Percentiles rank a stretch among this genome's conserved stretches.
These are phyloP conservation scores for Dryadomyces sulphureus DNA, from an alignment of 2,329 filamentous ascomycete genomes.

Conservation along the genomic window DNA sequence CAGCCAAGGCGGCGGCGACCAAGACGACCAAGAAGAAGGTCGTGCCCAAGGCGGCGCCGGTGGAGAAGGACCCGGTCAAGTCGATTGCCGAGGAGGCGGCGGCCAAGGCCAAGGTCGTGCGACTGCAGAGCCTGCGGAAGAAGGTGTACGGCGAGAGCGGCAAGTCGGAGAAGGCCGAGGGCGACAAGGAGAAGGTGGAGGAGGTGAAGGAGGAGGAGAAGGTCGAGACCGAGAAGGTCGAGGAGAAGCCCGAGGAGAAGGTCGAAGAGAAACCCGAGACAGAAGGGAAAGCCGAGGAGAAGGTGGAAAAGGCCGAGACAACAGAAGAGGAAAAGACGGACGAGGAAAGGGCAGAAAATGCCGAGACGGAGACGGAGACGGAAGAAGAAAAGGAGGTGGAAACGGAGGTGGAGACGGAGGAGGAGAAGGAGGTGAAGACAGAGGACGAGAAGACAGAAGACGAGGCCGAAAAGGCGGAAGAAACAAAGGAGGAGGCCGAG, in stretches of 20 bases:
- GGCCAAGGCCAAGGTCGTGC: constrained; percentile 45
- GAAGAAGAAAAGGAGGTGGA: not conserved
- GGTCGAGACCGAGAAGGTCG: constrained; percentile 8
- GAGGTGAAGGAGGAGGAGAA: constrained; percentile 8
- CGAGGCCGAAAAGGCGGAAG: not conserved
- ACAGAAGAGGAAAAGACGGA: not conserved
- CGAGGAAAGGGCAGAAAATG: not conserved
- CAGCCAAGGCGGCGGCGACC: not conserved
- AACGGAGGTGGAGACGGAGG: not conserved
- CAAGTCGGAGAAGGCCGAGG: not conserved
- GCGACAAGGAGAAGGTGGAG: not conserved
- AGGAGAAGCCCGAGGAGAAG: not conserved
- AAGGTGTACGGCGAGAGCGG: constrained; percentile 36
- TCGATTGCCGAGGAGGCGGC: constrained; percentile 52
- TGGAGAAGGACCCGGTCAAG: constrained; percentile 22
- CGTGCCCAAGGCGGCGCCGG: constrained; percentile 1
- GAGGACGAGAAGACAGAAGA: constrained; percentile 5
- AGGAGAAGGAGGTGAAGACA: constrained; percentile 2
- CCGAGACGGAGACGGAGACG: not conserved
- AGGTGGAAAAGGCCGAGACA: not conserved
- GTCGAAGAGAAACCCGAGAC: not conserved
- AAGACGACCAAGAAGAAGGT: constrained; percentile 9
- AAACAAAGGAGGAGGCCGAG: constrained; percentile 4
- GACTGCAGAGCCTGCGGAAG: constrained; percentile 35
- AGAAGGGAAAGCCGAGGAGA: constrained; percentile 1